These are phyloP conservation scores for Pyrenula massariospora DNA, from an alignment of 495 filamentous ascomycete species.

Conservation along the genomic window DNA sequence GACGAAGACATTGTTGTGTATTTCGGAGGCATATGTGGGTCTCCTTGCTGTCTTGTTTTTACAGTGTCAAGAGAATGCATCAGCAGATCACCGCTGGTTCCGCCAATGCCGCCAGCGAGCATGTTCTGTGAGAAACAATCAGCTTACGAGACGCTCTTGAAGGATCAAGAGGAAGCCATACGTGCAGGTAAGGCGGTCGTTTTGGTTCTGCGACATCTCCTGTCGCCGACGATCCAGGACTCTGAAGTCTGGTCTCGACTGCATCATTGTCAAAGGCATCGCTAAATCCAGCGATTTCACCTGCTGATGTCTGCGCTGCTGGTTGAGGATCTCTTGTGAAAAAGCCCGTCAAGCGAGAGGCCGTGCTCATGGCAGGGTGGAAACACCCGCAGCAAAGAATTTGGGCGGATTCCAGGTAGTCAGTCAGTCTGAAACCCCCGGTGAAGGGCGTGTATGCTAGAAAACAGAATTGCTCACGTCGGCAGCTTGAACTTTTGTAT, in stretches of 20 bases:
- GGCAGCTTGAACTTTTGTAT: too few species aligned
- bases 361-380: slow-evolving; percentile 35
- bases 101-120: slow-evolving; percentile 85
- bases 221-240: slow-evolving; percentile 7
- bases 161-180: slow-evolving; percentile 22
- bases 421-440: too few species aligned
- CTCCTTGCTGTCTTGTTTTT: slow-evolving; percentile 97
- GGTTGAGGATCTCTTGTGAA: slow-evolving; percentile 27
- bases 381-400: slow-evolving; percentile 21
- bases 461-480: too few species aligned
- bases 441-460: too few species aligned
- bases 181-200: slow-evolving; percentile 54
- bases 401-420: too few species aligned
- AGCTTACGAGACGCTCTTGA: slow-evolving; percentile 2
- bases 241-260: neutral
- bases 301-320: slow-evolving; percentile 1
- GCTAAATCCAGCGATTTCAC: slow-evolving; percentile 6
- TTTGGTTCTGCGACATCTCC: slow-evolving; percentile 36
- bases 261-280: slow-evolving; percentile 7
- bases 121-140: slow-evolving; percentile 52
- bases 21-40: slow-evolving; percentile 79
- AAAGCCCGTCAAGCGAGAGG: slow-evolving; percentile 31
- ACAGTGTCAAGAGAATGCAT: slow-evolving; percentile 99
- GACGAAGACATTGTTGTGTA: slow-evolving; percentile 82
- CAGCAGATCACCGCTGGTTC: slow-evolving; percentile 87